Evolutionary conservation across 495 filamentous ascomycete species (phyloP).

Genomic region (Aspergillus biplanus): DNA sequence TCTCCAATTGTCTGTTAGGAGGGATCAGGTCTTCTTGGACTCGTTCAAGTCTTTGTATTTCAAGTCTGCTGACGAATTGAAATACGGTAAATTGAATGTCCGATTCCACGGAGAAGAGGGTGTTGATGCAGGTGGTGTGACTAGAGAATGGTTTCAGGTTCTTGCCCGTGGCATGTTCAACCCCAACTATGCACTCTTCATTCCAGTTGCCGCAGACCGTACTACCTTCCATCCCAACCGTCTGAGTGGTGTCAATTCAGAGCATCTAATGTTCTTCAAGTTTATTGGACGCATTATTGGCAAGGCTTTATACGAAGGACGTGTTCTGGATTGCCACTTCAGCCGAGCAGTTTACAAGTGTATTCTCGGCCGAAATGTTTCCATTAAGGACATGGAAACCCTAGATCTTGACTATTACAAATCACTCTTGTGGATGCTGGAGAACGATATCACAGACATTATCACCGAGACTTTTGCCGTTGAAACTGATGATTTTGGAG

Average conservation of each 20-base stretch:
- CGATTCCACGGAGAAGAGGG: constrained; percentile 97
- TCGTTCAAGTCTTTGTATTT: constrained; percentile 96
- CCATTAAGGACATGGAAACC: constrained; percentile 99
- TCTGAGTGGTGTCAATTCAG: constrained; percentile 87
- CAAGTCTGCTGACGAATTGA: constrained; percentile 93
- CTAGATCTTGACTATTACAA: constrained; percentile 99
- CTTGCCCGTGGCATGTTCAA: constrained; percentile 99
- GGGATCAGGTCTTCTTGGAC: constrained; percentile 97
- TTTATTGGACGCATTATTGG: constrained; percentile 99
- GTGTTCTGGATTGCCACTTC: constrained; percentile 98
- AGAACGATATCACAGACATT: constrained; percentile 98
- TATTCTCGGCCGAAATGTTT: constrained; percentile 91
- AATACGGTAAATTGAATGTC: constrained; percentile 96
- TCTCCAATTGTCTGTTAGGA: constrained; percentile 85
- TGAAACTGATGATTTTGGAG: constrained; percentile 91
- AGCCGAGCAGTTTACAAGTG: constrained; percentile 97
- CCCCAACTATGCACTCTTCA: constrained; percentile 94
- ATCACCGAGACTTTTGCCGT: constrained; percentile 97
- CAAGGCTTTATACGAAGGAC: constrained; percentile 95
- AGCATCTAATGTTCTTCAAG: constrained; percentile 98
- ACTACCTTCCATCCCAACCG: constrained; percentile 99
- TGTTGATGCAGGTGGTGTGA: constrained; percentile 96
- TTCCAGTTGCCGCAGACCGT: constrained; percentile 94
- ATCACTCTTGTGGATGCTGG: constrained; percentile 97
- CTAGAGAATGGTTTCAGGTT: constrained; percentile 99